Evolutionary conservation across 2,329 filamentous ascomycete genomes (phyloP), one percentile per base, ranked within the genome.

Genomic region (Phymatotrichopsis omnivora): DNA sequence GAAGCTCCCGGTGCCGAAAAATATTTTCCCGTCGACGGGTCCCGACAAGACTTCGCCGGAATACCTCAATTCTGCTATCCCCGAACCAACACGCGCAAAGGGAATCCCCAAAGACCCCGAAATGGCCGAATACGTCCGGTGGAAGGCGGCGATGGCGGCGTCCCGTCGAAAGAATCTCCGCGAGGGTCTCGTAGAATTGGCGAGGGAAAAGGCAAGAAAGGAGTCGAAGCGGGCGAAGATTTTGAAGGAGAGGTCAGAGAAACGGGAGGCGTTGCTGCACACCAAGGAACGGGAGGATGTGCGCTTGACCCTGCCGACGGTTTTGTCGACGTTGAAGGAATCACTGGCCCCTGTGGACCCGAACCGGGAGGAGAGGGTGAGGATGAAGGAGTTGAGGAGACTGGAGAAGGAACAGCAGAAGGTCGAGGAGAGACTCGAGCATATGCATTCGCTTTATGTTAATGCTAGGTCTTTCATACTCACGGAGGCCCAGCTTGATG

Each of bases 381-480:
- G 63, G 11, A 64, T 67, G n/a, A 63, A 71, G 33, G 62, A 68
- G 23, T 65, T 64, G 7, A 62, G 67, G 42, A 77, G 45, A 31
- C 35, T 38, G 10, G 64, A 67, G 11, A 62, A 71, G 31, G 62
- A 69, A 24, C 65, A 64, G 7, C 62, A 67, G 42, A 77, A 78
- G 60, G 68, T 70, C 32, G 71, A 78, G 47, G 69, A 72, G 42
- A 75, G 82, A 39, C 71, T 75, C 50, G 76, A 89, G 55, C 74
- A 80, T 12, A 67, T 98, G 23, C 85, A 94, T 65, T 78, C 84
- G 47, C 73, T 98, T 10, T 98, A 98, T 66, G 82, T 91, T 67
- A 82, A 86, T 57, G 86, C 91, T 4, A 75, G 82, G 20, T 69
- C 76, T 29, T 98, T 96, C 66, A 95, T 98, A 61, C 79, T 85